phyloP scores from a whole-genome alignment of 805 yeast species.

The Saturnispora galanensis region DNA sequence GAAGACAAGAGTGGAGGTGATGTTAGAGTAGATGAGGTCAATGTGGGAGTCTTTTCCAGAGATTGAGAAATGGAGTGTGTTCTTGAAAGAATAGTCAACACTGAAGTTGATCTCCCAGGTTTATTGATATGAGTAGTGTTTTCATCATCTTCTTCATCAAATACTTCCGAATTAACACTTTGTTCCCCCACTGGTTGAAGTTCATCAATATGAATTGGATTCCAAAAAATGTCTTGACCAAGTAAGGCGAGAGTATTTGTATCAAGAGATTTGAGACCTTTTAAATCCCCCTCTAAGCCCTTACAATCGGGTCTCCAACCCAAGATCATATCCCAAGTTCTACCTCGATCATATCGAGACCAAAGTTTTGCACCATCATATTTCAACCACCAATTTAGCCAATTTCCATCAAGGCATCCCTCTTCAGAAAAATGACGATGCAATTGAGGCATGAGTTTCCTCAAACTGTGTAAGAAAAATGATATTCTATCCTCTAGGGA shows the following conservation, averaged over 20 bases:
- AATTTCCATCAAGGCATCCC: slow-evolving; percentile 67
- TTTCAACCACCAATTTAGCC: slow-evolving; percentile 94
- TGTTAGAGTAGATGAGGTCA: slow-evolving; percentile 15
- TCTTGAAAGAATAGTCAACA: slow-evolving; percentile 21
- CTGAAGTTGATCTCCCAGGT: slow-evolving; percentile 23
- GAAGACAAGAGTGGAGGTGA: slow-evolving; percentile 11
- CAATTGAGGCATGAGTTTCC: slow-evolving; percentile 62
- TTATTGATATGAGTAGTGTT: slow-evolving; percentile 1
- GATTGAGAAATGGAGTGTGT: slow-evolving; percentile 16
- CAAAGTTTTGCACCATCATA: slow-evolving; percentile 83
- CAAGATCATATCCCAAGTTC: slow-evolving; percentile 79
- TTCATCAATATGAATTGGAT: slow-evolving; percentile 28
- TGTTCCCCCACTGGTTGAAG: not conserved
- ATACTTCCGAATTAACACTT: not conserved
- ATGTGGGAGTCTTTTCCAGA: slow-evolving; percentile 22
- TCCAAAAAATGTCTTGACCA: slow-evolving; percentile 61
- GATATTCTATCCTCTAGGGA: slow-evolving; percentile 57
- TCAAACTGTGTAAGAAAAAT: slow-evolving; percentile 53
- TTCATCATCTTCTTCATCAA: slow-evolving; percentile 6
- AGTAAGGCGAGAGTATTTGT: slow-evolving; percentile 22
- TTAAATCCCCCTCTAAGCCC: slow-evolving; percentile 19
- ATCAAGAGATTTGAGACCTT: slow-evolving; percentile 15
- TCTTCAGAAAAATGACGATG: slow-evolving; percentile 73
- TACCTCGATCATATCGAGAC: slow-evolving; percentile 71
- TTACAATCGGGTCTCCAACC: slow-evolving; percentile 54